Evolutionary conservation across 495 filamentous ascomycete genomes (phyloP), one percentile per base, ranked within the genome.

Genomic region (Parathielavia appendiculata): DNA sequence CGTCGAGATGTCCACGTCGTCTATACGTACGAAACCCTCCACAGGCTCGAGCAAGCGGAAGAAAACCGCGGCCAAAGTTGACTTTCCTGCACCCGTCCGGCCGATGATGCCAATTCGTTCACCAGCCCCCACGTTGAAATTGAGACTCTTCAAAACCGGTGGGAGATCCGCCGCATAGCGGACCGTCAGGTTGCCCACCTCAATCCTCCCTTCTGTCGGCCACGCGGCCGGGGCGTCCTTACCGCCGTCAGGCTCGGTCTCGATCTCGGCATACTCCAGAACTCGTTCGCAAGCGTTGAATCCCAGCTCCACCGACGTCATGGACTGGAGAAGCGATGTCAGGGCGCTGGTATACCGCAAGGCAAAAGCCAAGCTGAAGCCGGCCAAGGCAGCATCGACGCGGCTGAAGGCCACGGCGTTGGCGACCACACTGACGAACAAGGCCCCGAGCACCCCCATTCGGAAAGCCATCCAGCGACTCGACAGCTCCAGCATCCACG

Each of bases 311-410:
- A 82, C 67, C 50, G 76, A 76, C 0, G 82, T 74, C 56, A 82
- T 76, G 41, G 73, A 69, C n/a, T 78, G 73, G 4, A 85, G 69
- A 1, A 76, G 68, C 48, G 73, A 73, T 0, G 73, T 71, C 26
- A 83, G 70, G 0, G 79, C 75, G 14, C 59, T 67, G 51, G 80
- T 82, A 62, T 82, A 83, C 41, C 81, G 76, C 49, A 83, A 53
- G 0, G 81, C 77, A 63, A 84, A 84, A 48, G 73, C 76, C 34
- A 75, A 16, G 36, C 60, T 62, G 57, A 72, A 67, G 3, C 87
- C 87, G 30, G 85, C 87, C 5, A 88, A 66, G 2, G 84, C 76
- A 2, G 87, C 84, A 22, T 83, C 79, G 44, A 88, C 80, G 14
- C 69, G 71, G 0, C 74, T 73, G 5, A 80, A 58, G 12, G 84